Evolutionary conservation across 2,329 filamentous ascomycete genomes (phyloP).

Genomic region (Sclerotinia minor): DNA sequence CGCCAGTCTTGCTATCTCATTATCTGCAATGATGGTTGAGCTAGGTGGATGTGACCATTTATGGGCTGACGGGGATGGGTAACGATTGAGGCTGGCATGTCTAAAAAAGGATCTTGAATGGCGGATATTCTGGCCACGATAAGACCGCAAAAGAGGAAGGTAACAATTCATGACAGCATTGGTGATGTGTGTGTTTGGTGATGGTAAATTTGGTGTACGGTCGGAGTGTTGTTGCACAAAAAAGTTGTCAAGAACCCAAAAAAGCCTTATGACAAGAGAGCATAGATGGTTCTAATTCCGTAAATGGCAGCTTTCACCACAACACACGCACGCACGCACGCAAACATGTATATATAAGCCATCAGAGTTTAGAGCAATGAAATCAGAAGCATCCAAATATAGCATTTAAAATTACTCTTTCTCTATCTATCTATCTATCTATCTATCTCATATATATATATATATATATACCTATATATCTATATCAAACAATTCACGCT

Average conservation of each 20-base stretch:
- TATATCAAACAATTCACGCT: not conserved
- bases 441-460: too few relatives aligned
- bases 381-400: too few relatives aligned
- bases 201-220: not conserved
- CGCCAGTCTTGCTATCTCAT: conserved; percentile 77
- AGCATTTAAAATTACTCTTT: too few relatives aligned
- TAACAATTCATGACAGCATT: conserved; percentile 6
- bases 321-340: too few relatives aligned
- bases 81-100: conserved; percentile 23
- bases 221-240: not conserved
- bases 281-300: too few relatives aligned
- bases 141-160: not conserved
- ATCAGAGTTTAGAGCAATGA: too few relatives aligned
- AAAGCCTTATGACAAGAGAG: too few relatives aligned
- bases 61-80: conserved; percentile 39
- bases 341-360: too few relatives aligned
- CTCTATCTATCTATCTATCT: too few relatives aligned
- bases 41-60: conserved; percentile 49
- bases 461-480: too few relatives aligned
- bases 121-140: conserved; percentile 1
- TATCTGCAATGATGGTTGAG: conserved; percentile 60
- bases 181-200: not conserved
- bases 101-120: conserved; percentile 9
- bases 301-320: too few relatives aligned
- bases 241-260: too few relatives aligned